Base-by-base conservation (phyloP, 2,329 filamentous ascomycete species). In the Neofusicoccum sp. region DNA sequence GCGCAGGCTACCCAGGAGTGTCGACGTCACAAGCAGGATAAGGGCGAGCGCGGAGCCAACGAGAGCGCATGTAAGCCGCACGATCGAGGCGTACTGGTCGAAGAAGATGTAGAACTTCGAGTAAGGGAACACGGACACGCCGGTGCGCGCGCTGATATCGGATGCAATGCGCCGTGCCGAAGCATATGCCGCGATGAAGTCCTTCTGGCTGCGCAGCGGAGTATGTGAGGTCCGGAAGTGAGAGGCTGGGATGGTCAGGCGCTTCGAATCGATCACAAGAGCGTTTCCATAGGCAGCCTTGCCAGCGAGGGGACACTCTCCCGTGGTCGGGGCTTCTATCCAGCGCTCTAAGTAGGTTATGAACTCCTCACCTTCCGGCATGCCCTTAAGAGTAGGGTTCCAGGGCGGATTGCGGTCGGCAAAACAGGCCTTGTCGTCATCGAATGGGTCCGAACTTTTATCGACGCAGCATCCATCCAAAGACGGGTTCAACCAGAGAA, bases 31-130 rank as follows among this genome's bases (percentile, higher is more conserved):
- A 62, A 89, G 72, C 62, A 97, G 89, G 62, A 98, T 96, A 65
- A 96, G 90, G 28, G 84, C 90, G 12, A 98, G 81, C 0, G 92
- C 93, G 3, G 90, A 89, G 41, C 89, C 89, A 31, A 99, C 84
- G 1, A 99, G 84, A 0, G 88, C 86, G 0, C 84, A 88, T 0
- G 93, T 93, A 3, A 98, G 82, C 9, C 84, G 82, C 20, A 96
- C 86, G 63, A 99, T 98, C 61, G 85, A 85, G 5, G 91, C 84
- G 71, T 99, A 99, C 73, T 98, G 95, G 72, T 99, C 95, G 73
- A 99, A 99, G 84, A 98, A 99, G 73, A 99, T 93, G 79, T 99
- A 99, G 74, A 96, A 96, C 63, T 97, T 88, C 67, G 91, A 96
- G 79, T 99, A 99, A 0, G 95, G 91, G 82, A 99, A 99, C 3